Evolutionary conservation across 257 asterid species (phyloP), one percentile per base, ranked within the genome.

Genomic region (Solanum rostratum): DNA sequence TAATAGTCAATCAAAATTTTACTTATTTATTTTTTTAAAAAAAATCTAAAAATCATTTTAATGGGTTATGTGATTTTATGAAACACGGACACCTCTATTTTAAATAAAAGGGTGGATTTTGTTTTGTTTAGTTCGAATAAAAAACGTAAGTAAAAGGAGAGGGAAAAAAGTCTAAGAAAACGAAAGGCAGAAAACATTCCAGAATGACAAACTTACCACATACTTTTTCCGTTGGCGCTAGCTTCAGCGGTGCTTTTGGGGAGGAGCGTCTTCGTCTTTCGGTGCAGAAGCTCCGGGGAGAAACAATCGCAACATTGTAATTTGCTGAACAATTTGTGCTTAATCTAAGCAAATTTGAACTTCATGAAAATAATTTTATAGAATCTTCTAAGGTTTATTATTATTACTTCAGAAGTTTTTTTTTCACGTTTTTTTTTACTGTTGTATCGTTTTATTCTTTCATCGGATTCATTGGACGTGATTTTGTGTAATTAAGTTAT

Each of bases 301-400:
- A 83, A 93, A 89, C 86, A 98, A 92, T 74, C 88, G 97, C 60
- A 91, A 90, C 65, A 88, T n/a, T 93, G 93, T 95, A 93, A 88
- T 90, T 97, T 27, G 93, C 95, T 41, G 85, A 50, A 20, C 83
- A 86, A 80, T 80, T 76, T 18, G 87, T 87, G 62, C 73, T 86
- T 68, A 85, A 89, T 81, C 90, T 89, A 52, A 68, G 20, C 66
- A 73, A 84, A 24, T 45, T 30, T 4, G 52, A 86, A 3, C 86
- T 14, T 45, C 86, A 88, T 8, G 88, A 71, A 70, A 69, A 82
- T 20, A 87, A 90, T 30, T 88, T 89, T 41, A 55, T 46, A 37
- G 49, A 87, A 71, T 88, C 87, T 62, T 66, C 69, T 15, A 41
- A 16, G 91, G 90, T 87, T 55, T 43, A 50, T 18, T 24, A 8